Evolutionary conservation across 1,284 basidiomycete genomes (phyloP).

Genomic region (Pascua guehoae): DNA sequence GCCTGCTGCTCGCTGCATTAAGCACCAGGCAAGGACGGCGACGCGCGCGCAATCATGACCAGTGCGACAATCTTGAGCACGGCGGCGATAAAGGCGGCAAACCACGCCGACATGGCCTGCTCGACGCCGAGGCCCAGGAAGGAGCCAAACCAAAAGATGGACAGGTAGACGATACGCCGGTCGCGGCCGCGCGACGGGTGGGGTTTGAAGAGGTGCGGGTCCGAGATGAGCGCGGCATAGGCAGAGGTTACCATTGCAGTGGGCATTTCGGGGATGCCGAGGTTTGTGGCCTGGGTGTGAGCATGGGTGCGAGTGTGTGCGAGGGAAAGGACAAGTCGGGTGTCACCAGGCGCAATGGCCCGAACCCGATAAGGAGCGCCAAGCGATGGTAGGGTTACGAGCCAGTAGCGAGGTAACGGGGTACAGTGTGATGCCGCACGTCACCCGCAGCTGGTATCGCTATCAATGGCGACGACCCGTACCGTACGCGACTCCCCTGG

Average conservation of each 20-base stretch:
- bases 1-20: background rate
- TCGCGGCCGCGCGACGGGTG: conserved; percentile 15
- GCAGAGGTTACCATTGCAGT: conserved; percentile 32
- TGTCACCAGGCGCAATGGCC: too few relatives aligned
- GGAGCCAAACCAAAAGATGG: conserved; percentile 25
- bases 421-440: too few relatives aligned
- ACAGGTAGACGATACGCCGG: conserved; percentile 25
- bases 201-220: conserved; percentile 21
- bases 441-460: too few relatives aligned
- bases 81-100: conserved; percentile 6
- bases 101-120: conserved; percentile 6
- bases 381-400: too few relatives aligned
- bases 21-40: background rate
- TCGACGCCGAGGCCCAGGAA: conserved; percentile 18
- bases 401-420: too few relatives aligned
- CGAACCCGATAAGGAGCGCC: too few relatives aligned
- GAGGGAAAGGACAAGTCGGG: background rate
- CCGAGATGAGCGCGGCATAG: conserved; percentile 26
- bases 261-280: conserved; percentile 25
- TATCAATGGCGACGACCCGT: too few relatives aligned
- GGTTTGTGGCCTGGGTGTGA: conserved; percentile 20
- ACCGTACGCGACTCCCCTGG: too few relatives aligned
- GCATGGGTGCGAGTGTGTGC: background rate
- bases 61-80: conserved; percentile 10
- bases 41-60: background rate